Percentiles rank a stretch among this genome's conserved stretches.
phyloP scores from a whole-genome alignment of 2,329 filamentous ascomycete species.

The Parastagonospora avenae region DNA sequence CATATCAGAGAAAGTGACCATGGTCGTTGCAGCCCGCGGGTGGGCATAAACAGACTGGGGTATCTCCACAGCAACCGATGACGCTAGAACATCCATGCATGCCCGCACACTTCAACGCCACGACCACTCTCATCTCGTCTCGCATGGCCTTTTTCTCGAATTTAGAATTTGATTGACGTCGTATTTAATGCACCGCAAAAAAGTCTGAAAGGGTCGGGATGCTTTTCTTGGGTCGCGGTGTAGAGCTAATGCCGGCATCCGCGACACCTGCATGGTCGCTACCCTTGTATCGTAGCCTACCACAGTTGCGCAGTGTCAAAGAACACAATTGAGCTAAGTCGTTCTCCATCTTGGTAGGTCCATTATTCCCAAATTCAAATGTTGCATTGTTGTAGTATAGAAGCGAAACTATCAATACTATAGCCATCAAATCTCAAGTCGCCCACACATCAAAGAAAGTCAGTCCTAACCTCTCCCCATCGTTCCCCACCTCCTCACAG shows the following conservation, averaged over 20 bases:
- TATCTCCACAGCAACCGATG: constrained; percentile 21
- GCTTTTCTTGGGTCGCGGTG: background rate
- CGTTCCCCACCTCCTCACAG: background rate
- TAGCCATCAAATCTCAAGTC: background rate
- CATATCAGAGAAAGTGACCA: constrained; percentile 21
- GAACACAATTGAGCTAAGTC: background rate
- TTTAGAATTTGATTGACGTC: no score
- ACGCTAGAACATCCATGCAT: background rate
- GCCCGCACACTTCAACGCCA: constrained; percentile 9
- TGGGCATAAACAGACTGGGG: constrained; percentile 19
- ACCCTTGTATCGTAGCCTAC: background rate
- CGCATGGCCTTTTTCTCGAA: no score
- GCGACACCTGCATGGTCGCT: background rate
- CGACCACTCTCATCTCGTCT: background rate
- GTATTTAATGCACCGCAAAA: no score
- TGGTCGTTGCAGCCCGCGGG: constrained; percentile 12
- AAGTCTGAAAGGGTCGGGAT: no score
- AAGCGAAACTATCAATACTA: constrained; percentile 1
- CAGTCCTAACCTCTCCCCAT: constrained; percentile 1
- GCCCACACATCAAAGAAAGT: background rate
- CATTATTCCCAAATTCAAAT: background rate
- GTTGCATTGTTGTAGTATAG: constrained; percentile 1
- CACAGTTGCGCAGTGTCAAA: background rate
- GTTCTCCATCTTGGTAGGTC: no score
- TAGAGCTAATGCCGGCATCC: background rate